Evolutionary conservation across 768 basidiomycete genomes (phyloP), one percentile per base, ranked within the genome.

Genomic region (Obba rivulosa): DNA sequence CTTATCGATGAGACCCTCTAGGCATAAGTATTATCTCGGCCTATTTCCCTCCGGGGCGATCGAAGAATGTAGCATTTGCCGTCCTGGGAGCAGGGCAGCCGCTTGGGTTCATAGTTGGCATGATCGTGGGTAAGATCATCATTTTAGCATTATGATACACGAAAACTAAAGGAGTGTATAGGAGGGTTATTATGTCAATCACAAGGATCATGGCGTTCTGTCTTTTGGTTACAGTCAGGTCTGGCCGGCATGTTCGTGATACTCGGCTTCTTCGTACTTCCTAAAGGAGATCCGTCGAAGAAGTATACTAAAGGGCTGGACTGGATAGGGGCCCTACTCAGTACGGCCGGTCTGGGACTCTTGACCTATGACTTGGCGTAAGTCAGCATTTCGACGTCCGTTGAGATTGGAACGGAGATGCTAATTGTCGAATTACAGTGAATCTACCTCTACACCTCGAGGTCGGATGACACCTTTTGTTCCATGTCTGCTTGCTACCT

Each of bases 341-440:
- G 67, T 40, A 61, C 61, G 14, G 48, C 56, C 2, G 67, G 67
- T 8, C 51, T 69, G 28, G 67, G 61, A 16, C 54, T 69, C 17
- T 55, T 69, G 8, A 64, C 61, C n/a, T 69, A 63, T 42, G 63
- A 64, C 34, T 59, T 69, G 14, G 64, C 64, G 67, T 69, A 25
- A 41, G 66, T 56, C n/a, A n/a, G n/a, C n/a, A 13, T 21, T 11
- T 37, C 21, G 21, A 18, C 9, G n/a, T 37, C 34, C 37, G 3
- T 25, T n/a, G n/a, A n/a, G n/a, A n/a, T 23, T 37, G 44, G 8
- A 11, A 14, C 20, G 24, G 43, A 17, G 44, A n/a, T 20, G 21
- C 46, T 42, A n/a, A n/a, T n/a, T n/a, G n/a, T n/a, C n/a, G n/a
- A n/a, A n/a, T n/a, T n/a, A 28, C 36, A 66, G 65, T 16, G 65